A percentile compares a stretch with the other conserved stretches of the same genome.
Conservation (phyloP, 2,329 filamentous ascomycete genomes). For the Bipolaris bicolor region DNA sequence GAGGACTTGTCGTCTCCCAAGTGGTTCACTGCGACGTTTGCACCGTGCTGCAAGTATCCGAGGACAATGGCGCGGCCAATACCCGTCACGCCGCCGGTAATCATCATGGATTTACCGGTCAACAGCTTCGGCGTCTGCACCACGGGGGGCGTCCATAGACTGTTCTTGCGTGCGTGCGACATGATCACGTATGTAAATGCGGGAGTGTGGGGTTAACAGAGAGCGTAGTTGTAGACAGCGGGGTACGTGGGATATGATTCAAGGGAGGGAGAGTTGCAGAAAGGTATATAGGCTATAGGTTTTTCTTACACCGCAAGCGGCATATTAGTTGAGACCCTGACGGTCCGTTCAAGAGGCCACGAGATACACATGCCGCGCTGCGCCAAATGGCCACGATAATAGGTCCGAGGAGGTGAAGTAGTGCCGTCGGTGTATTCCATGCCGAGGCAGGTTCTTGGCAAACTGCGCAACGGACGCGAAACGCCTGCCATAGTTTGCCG, state of each 20-base stretch:
- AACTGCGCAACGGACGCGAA: conserved; percentile 25
- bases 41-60: conserved; percentile 78
- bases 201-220: conserved; percentile 8
- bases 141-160: conserved; percentile 15
- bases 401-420: conserved; percentile 15
- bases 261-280: neutral
- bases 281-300: neutral
- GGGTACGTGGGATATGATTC: neutral
- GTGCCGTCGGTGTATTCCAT: conserved; percentile 24
- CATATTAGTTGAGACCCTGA: neutral
- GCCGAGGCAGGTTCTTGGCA: conserved; percentile 28
- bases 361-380: conserved; percentile 18
- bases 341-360: conserved; percentile 14
- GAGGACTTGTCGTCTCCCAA: conserved; percentile 63
- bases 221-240: neutral
- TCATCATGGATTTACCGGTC: conserved; percentile 77
- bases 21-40: conserved; percentile 81
- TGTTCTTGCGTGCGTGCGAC: conserved; percentile 19
- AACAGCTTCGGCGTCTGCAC: conserved; percentile 59
- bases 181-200: conserved; percentile 7
- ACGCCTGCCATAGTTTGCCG: conserved; percentile 4
- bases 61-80: conserved; percentile 87
- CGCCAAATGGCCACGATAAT: conserved; percentile 23
- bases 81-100: conserved; percentile 85
- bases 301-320: neutral